Evolutionary conservation across 1,139 yeast genomes (phyloP).

Genomic region (Scheffersomyces quercinus): DNA sequence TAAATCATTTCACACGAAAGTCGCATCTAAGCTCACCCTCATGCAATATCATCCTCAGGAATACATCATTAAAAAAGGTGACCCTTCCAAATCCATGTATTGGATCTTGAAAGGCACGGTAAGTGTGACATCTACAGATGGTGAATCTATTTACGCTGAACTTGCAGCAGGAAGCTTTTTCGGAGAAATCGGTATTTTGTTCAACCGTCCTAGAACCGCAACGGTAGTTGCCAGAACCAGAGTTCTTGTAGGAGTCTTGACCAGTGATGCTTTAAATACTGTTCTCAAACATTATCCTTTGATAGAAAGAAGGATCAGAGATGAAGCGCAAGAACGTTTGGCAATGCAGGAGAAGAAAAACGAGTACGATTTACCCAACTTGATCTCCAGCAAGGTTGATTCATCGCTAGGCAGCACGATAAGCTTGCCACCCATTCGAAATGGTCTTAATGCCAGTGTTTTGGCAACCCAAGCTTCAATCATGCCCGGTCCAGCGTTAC

Average conservation of each 20-base stretch:
- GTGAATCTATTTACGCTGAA: constrained; percentile 72
- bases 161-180: constrained; percentile 68
- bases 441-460: constrained; percentile 15
- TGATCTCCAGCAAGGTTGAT: constrained; percentile 6
- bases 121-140: constrained; percentile 72
- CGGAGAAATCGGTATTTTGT: constrained; percentile 77
- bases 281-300: constrained; percentile 63
- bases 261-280: constrained; percentile 59
- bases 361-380: constrained; percentile 20
- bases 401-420: neutral
- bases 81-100: constrained; percentile 75
- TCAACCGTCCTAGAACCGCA: constrained; percentile 75
- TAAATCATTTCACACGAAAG: constrained; percentile 56
- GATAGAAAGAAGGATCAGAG: constrained; percentile 67
- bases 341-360: constrained; percentile 67
- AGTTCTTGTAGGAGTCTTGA: constrained; percentile 66
- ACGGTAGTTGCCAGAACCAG: constrained; percentile 72
- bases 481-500: constrained; percentile 18
- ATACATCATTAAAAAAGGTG: constrained; percentile 68
- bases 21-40: constrained; percentile 58
- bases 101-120: constrained; percentile 78
- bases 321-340: constrained; percentile 75
- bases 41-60: constrained; percentile 67
- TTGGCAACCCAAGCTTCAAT: constrained; percentile 15
- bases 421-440: constrained; percentile 3